Percentiles rank a stretch among this genome's conserved stretches.
These are phyloP conservation scores for Sporothrix curviconia DNA, from an alignment of 2,329 filamentous ascomycete species.

Conservation along the genomic window DNA sequence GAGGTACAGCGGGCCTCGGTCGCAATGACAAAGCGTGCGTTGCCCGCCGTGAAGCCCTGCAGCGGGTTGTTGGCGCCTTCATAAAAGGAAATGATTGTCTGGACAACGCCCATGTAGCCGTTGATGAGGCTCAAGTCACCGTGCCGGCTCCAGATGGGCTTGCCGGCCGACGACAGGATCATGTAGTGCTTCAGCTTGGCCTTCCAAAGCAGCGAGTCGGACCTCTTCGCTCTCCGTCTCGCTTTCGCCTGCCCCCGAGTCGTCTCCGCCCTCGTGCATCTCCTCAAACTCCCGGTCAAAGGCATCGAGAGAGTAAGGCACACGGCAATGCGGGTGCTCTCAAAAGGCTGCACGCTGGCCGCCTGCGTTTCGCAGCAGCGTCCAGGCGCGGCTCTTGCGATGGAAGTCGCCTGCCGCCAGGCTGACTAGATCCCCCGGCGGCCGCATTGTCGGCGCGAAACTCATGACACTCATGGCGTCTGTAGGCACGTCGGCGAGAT, in stretches of 20 bases:
- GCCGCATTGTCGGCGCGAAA: constrained; percentile 56
- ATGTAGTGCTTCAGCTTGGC: constrained; percentile 95
- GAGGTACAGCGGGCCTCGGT: constrained; percentile 81
- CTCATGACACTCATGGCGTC: constrained; percentile 64
- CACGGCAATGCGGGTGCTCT: constrained; percentile 38
- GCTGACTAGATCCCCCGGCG: constrained; percentile 69
- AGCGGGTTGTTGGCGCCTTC: constrained; percentile 72
- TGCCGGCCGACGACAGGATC: constrained; percentile 90
- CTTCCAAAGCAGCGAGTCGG: constrained; percentile 71
- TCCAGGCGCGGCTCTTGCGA: constrained; percentile 62
- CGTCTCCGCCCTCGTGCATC: constrained; percentile 47
- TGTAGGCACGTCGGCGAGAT: constrained; percentile 43
- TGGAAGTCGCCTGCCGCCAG: constrained; percentile 67
- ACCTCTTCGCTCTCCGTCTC: constrained; percentile 44
- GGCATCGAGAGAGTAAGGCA: constrained; percentile 51
- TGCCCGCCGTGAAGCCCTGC: constrained; percentile 78
- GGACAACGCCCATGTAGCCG: constrained; percentile 87
- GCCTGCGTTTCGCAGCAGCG: constrained; percentile 58
- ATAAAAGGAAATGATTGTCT: constrained; percentile 97
- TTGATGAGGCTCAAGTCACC: constrained; percentile 86
- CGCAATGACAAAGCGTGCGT: constrained; percentile 76
- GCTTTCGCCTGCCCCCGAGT: constrained; percentile 32
- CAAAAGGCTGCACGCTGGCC: constrained; percentile 54
- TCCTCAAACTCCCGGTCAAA: constrained; percentile 76
- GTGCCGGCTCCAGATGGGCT: constrained; percentile 94